Evolutionary conservation across 192 early-diverging fungal species (phyloP).

Genomic region (Coemansia sp.): DNA sequence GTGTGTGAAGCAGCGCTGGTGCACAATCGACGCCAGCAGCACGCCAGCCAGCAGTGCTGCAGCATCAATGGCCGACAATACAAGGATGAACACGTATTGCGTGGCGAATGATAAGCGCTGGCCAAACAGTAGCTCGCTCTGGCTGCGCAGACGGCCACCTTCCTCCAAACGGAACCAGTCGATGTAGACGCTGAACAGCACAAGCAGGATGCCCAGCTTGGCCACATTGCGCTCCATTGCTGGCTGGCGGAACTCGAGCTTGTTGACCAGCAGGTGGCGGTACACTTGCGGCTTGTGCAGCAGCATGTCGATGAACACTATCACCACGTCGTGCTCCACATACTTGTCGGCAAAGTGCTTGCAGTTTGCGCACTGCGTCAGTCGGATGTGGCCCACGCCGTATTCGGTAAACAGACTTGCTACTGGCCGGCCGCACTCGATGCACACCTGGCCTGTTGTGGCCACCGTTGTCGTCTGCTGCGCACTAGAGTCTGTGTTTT

Average conservation of each 20-base stretch:
- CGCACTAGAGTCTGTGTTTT: background rate
- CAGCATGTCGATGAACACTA: constrained; percentile 91
- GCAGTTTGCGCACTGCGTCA: constrained; percentile 78
- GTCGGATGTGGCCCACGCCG: constrained; percentile 76
- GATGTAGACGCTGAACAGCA: constrained; percentile 91
- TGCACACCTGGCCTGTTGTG: constrained; percentile 56
- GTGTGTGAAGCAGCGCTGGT: constrained; percentile 29
- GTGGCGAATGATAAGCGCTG: constrained; percentile 61
- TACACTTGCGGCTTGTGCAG: constrained; percentile 85
- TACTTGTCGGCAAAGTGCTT: constrained; percentile 89
- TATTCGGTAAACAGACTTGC: constrained; percentile 78
- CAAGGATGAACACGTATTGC: constrained; percentile 78
- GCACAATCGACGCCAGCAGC: constrained; percentile 34
- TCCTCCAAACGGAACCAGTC: constrained; percentile 90
- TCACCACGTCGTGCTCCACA: constrained; percentile 84
- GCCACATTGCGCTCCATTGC: constrained; percentile 62
- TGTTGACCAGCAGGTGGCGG: constrained; percentile 84
- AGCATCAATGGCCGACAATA: constrained; percentile 61
- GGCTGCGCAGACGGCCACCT: constrained; percentile 52
- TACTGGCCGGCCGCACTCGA: constrained; percentile 75
- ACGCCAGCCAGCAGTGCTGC: constrained; percentile 39
- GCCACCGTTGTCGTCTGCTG: constrained; percentile 1
- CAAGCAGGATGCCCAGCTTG: constrained; percentile 76
- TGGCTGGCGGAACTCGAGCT: constrained; percentile 58
- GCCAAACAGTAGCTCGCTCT: constrained; percentile 61